Conservation (phyloP, 2,329 filamentous ascomycete genomes). For the Ophiocordyceps australis region DNA sequence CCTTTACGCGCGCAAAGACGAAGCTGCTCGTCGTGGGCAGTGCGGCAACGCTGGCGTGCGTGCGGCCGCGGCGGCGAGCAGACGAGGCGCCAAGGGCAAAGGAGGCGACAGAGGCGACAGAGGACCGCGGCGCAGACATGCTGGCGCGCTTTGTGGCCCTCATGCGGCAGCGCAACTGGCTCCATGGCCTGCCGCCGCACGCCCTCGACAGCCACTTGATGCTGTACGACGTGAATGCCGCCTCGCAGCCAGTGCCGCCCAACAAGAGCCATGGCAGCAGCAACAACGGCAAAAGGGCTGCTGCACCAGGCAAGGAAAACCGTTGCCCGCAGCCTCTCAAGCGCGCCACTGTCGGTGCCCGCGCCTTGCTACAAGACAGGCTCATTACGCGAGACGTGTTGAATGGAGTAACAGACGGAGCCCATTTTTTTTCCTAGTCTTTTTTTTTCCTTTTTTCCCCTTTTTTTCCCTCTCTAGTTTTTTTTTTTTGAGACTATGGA, state of each 20-base stretch:
- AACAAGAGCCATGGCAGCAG: no score
- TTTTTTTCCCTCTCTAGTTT: no score
- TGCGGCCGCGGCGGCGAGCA: no score
- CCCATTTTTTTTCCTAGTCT: no score
- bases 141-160: constrained; percentile 57
- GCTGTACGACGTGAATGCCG: no score
- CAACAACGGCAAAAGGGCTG: constrained; percentile 4
- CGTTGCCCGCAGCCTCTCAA: constrained; percentile 29
- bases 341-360: constrained; percentile 38
- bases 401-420: constrained; percentile 44
- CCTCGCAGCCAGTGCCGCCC: no score
- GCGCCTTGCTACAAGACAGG: constrained; percentile 44
- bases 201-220: constrained; percentile 53
- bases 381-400: constrained; percentile 60
- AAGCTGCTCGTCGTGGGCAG: constrained; percentile 85
- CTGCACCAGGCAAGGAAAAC: constrained; percentile 23
- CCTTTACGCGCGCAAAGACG: constrained; percentile 79
- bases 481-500: no score
- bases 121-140: constrained; percentile 49
- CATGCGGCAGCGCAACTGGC: constrained; percentile 65
- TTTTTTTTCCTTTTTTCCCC: no score
- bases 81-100: no score
- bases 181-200: constrained; percentile 49
- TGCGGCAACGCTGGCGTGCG: constrained; percentile 56
- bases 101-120: no score